Base-by-base conservation (phyloP, 768 basidiomycete genomes). In the Obba rivulosa region DNA sequence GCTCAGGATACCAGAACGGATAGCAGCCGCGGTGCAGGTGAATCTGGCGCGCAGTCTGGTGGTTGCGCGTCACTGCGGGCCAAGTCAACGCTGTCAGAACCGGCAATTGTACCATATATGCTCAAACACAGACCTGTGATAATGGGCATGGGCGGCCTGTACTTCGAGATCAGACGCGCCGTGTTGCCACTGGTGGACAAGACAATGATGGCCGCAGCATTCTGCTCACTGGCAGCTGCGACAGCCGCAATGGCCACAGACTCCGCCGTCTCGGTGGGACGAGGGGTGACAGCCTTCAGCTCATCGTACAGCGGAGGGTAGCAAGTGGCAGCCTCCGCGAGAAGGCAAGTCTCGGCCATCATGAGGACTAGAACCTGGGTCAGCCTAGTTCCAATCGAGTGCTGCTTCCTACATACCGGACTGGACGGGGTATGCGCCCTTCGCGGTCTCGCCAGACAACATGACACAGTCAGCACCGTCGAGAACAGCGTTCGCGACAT, bases 391-490 rank as follows among this genome's bases (percentile, higher is more conserved):
- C 36, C 20, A 34, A 50, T 48, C 49, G 55, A 13, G 22, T 8
- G 14, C n/a, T 3, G 13, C 4, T 13, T 16, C 20, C n/a, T 5
- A 16, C 82, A 24, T 62, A 87, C 92, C 92, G 44, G 96, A 94
- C 68, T 95, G 84, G 63, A 97, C 81, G 45, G 96, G 96, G 70
- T 99, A 99, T 54, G 79, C 73, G 53, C 96, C 96, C 76, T 98
- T 99, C 51, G 96, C 96, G 48, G 96, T 99, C 74, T 99, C 96
- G 51, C 96, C 96, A 18, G 95, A 97, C 67, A 99, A 74, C 96
- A 99, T 99, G 67, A 99, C 96, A 69, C 96, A 98, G 74, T 99
- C 96, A 37, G 96, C 83, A 50, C 96, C 96, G 65, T 99, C 96
- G 42, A 99, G 84, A 49, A 99, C 94, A 56, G 96, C 96, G 70